phyloP scores from a whole-genome alignment of 2,329 filamentous ascomycete genomes.

The Fusarium duplospermum region DNA sequence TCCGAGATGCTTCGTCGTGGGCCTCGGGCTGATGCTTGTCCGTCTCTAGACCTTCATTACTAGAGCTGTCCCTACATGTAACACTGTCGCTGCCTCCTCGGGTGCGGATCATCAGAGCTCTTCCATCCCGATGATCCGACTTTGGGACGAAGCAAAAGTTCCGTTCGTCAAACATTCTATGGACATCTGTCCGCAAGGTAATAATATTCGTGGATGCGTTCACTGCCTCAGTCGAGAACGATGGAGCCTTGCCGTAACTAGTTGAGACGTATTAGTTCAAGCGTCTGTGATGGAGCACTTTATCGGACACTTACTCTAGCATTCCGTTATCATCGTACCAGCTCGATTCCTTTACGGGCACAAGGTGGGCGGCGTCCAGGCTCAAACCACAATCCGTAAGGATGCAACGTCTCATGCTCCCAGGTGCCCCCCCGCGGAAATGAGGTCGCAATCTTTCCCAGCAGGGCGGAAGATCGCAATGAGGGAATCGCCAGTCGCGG shows the following conservation, averaged over 20 bases:
- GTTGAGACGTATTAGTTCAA: neutral
- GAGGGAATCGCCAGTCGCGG: slow-evolving; percentile 4
- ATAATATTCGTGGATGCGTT: neutral
- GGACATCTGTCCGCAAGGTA: neutral
- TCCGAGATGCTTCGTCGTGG: neutral
- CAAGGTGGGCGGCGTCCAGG: neutral
- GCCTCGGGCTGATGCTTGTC: neutral
- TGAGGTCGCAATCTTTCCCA: neutral
- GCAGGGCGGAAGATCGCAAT: neutral
- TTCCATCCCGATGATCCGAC: neutral
- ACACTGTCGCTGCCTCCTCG: neutral
- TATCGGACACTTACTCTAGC: neutral
- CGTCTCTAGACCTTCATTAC: neutral
- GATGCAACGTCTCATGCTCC: neutral
- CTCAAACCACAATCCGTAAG: neutral
- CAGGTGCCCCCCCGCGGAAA: neutral
- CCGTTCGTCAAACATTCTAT: neutral
- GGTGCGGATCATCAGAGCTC: neutral
- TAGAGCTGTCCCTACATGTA: too few relatives aligned
- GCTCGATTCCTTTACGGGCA: neutral
- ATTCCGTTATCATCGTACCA: neutral
- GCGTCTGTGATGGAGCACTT: neutral
- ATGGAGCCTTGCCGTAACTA: neutral
- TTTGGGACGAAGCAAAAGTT: neutral
- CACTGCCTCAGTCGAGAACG: neutral